Conservation (phyloP, 805 yeast species). For the Zygosaccharomyces kombuchaensis region DNA sequence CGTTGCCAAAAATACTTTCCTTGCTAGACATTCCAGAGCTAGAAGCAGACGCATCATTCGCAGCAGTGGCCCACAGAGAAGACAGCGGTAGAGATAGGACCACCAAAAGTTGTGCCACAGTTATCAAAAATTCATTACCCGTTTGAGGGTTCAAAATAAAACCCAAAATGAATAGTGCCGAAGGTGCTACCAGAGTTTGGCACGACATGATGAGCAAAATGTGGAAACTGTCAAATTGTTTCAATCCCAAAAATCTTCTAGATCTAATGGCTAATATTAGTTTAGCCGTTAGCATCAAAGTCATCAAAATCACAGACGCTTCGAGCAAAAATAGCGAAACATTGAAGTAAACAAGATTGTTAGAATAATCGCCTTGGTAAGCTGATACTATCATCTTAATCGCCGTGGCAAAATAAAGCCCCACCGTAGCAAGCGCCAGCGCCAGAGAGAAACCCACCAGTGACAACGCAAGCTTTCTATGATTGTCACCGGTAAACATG, state of each 20-base stretch:
- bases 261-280: conserved; percentile 63
- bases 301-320: conserved; percentile 59
- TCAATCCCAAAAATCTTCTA: conserved; percentile 71
- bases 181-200: conserved; percentile 80
- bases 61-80: conserved; percentile 81
- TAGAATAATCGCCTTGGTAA: conserved; percentile 25
- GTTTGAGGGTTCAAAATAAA: conserved; percentile 37
- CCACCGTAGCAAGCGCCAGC: conserved; percentile 53
- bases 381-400: conserved; percentile 40
- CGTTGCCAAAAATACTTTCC: not conserved
- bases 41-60: conserved; percentile 47
- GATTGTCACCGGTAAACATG: conserved; percentile 61
- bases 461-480: conserved; percentile 39
- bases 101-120: conserved; percentile 57
- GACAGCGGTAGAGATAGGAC: conserved; percentile 76
- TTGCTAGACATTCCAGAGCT: conserved; percentile 30
- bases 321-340: conserved; percentile 63
- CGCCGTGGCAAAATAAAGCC: conserved; percentile 53
- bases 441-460: conserved; percentile 39
- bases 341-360: conserved; percentile 42
- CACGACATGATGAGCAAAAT: conserved; percentile 72
- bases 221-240: conserved; percentile 79
- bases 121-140: conserved; percentile 40
- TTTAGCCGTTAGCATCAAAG: conserved; percentile 59
- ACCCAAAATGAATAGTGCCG: conserved; percentile 58